A percentile compares a stretch with the other conserved stretches of the same genome.
These are phyloP conservation scores for Phytophthora uliginosa DNA, from an alignment of 352 stramenopile species.

Conservation along the genomic window DNA sequence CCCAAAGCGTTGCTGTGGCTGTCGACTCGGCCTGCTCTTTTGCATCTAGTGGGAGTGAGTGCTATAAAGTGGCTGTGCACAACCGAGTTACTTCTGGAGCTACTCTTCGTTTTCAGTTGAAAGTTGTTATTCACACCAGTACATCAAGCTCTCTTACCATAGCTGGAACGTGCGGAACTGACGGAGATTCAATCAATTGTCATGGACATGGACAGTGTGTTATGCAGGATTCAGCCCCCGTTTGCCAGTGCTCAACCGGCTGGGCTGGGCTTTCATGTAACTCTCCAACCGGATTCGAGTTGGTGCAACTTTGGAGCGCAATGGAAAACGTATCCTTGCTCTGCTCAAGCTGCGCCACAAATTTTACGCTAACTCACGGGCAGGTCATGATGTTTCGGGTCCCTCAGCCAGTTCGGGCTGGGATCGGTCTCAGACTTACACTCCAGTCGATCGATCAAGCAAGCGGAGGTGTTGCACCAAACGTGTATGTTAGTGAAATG, in stretches of 20 bases:
- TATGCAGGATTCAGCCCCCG: slow-evolving; percentile 29
- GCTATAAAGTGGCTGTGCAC: slow-evolving; percentile 80
- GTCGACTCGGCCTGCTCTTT: slow-evolving; percentile 60
- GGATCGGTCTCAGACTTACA: slow-evolving; percentile 49
- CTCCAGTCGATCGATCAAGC: slow-evolving; percentile 30
- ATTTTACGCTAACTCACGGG: slow-evolving; percentile 55
- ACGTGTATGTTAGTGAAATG: slow-evolving; percentile 79
- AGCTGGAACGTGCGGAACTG: slow-evolving; percentile 7
- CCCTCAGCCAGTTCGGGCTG: slow-evolving; percentile 63
- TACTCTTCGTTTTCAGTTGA: slow-evolving; percentile 52
- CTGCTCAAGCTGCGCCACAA: slow-evolving; percentile 58
- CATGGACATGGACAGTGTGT: slow-evolving; percentile 65
- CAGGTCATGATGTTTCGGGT: slow-evolving; percentile 76
- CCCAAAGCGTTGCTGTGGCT: slow-evolving; percentile 54
- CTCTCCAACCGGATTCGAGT: slow-evolving; percentile 62
- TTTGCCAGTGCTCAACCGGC: slow-evolving; percentile 65
- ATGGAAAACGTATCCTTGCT: slow-evolving; percentile 61
- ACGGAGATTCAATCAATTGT: slow-evolving; percentile 48
- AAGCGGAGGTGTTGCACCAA: slow-evolving; percentile 37
- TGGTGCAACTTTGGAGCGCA: slow-evolving; percentile 67
- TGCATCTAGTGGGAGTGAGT: slow-evolving; percentile 43
- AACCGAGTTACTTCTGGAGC: slow-evolving; percentile 69
- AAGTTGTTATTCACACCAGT: slow-evolving; percentile 49
- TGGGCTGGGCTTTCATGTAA: slow-evolving; percentile 77
- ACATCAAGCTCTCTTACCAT: slow-evolving; percentile 1